Percentiles rank a stretch among this genome's conserved stretches.
phyloP scores from a whole-genome alignment of 352 stramenopile genomes.

The Plasmopara viticola region DNA sequence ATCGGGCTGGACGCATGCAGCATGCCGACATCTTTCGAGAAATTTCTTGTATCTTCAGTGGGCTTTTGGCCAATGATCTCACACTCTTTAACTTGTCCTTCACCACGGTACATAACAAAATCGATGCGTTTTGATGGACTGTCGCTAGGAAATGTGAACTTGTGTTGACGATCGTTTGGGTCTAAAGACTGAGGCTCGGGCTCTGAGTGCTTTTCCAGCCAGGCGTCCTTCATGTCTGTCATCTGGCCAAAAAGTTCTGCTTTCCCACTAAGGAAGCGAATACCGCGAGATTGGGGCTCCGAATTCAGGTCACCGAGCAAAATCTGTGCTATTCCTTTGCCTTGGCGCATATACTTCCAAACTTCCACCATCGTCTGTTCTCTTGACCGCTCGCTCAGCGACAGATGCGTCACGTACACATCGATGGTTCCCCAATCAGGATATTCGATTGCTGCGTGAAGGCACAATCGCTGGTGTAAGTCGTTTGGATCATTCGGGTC shows the following conservation, averaged over 20 bases:
- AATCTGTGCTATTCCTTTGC: constrained; percentile 59
- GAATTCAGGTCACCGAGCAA: constrained; percentile 83
- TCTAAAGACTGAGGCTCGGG: constrained; percentile 48
- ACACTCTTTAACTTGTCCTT: constrained; percentile 56
- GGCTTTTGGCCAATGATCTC: constrained; percentile 72
- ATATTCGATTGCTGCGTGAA: constrained; percentile 69
- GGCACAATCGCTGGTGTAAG: constrained; percentile 74
- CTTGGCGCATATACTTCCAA: constrained; percentile 70
- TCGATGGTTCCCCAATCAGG: constrained; percentile 64
- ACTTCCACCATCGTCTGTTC: constrained; percentile 78
- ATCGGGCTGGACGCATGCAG: constrained; percentile 65
- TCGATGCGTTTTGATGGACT: constrained; percentile 85
- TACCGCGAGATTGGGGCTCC: constrained; percentile 73
- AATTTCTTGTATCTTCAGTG: constrained; percentile 51
- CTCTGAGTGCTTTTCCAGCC: constrained; percentile 58
- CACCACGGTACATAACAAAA: constrained; percentile 68
- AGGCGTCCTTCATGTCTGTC: constrained; percentile 77
- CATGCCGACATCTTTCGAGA: constrained; percentile 68
- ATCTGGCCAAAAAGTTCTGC: constrained; percentile 36
- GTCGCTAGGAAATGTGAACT: constrained; percentile 85
- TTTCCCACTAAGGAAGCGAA: constrained; percentile 73
- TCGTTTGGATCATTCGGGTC: constrained; percentile 81
- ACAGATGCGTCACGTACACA: constrained; percentile 85
- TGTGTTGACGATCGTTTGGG: constrained; percentile 30
- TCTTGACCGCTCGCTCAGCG: constrained; percentile 63